Evolutionary conservation across 1,139 yeast genomes (phyloP), one percentile per base, ranked within the genome.

Genomic region (Pichia sp.): DNA sequence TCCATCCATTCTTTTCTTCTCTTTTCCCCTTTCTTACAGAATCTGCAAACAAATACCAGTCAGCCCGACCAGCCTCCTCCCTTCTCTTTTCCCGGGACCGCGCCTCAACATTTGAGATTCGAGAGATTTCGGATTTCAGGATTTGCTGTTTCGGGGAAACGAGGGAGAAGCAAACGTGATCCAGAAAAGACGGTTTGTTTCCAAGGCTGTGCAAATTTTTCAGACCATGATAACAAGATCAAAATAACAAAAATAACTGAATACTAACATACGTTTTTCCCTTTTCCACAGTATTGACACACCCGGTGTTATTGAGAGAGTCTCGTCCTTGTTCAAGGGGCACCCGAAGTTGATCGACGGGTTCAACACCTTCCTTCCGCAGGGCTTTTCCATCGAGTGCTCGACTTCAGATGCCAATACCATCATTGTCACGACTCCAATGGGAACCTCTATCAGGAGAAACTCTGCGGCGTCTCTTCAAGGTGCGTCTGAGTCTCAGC

Each of bases 231-330:
- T 8, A 31, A 31, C 34, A 19, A 19, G 40, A 11, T 34, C n/a
- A n/a, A 11, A 4, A 15, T 40, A 40, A 10, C 10, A 11, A 40
- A 10, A 5, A 8, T 10, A 13, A 44, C 32, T 10, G 34, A 8
- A 44, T 63, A 58, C 63, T 64, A 64, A 64, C 65, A 54, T 29
- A 10, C 26, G 16, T 38, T 44, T 38, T n/a, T 53, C 34, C 36
- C 54, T 53, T 5, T 64, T 42, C 26, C 11, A 47, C 45, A 82
- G 89, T 62, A 92, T 93, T 66, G 98, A 95, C 70, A 93, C 99
- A 1, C 99, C 99, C 0, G 99, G 98, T 23, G 99, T 93, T 41
- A 93, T 93, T 68, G 97, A 90, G 67, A 79, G 99, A 56, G 99
- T 93, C 0, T 90, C 97, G 0, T 81, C 87, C 1, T 75, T 93